These are phyloP conservation scores for Coelastrella sp. DNA, from an alignment of 139 green algal genomes.

Conservation along the genomic window DNA sequence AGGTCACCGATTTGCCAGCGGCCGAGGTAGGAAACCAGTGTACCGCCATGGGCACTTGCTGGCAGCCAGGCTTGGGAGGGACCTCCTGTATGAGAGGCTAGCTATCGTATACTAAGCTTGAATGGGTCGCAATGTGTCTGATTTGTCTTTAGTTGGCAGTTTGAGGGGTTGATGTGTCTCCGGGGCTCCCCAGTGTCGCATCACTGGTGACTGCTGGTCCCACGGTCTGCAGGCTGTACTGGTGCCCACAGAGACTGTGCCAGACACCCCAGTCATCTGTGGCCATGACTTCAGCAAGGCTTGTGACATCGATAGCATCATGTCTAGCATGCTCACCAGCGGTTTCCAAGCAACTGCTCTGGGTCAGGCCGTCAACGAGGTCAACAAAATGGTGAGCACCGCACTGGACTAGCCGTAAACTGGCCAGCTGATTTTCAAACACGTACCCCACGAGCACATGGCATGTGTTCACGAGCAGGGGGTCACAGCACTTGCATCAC, in stretches of 20 bases:
- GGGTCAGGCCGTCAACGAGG: slow-evolving; percentile 89
- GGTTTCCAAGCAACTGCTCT: slow-evolving; percentile 94
- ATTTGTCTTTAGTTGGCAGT: no score
- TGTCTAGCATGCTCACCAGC: slow-evolving; percentile 85
- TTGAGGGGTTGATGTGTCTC: no score
- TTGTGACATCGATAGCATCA: slow-evolving; percentile 78
- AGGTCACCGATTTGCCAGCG: slow-evolving; percentile 22
- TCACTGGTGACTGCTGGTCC: not conserved
- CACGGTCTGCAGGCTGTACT: slow-evolving; percentile 49
- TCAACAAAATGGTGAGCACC: slow-evolving; percentile 94
- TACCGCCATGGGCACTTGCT: not conserved
- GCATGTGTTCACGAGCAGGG: no score
- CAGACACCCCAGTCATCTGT: slow-evolving; percentile 55
- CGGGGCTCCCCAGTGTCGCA: not conserved
- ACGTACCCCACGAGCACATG: no score
- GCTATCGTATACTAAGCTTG: not conserved
- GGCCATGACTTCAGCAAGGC: slow-evolving; percentile 87
- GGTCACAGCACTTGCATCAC: not conserved
- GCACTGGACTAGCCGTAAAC: no score
- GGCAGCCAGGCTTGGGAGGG: slow-evolving; percentile 20
- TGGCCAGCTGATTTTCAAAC: no score
- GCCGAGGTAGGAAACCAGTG: slow-evolving; percentile 11
- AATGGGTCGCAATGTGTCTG: no score
- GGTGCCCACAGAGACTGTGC: slow-evolving; percentile 50
- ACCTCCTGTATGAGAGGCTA: not conserved